Evolutionary conservation across 2,329 filamentous ascomycete species (phyloP), one percentile per base, ranked within the genome.

Genomic region (Aspergillus piperis): DNA sequence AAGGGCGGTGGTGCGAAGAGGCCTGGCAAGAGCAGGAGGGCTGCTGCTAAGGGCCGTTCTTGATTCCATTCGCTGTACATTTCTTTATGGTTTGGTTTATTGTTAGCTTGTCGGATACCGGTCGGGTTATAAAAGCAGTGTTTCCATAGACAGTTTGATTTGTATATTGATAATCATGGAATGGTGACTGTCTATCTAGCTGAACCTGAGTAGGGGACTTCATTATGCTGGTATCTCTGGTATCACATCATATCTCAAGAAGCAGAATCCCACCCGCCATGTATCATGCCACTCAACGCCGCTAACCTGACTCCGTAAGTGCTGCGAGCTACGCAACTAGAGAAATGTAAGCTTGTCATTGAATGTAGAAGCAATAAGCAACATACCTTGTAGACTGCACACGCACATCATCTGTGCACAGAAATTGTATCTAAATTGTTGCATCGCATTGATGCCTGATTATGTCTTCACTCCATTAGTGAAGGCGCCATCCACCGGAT

Each of bases 21-120:
- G 62, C 79, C 78, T 27, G 82, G 83, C n/a, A 84, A 84, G 75
- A 81, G 76, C 68, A 77, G 75, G 70, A 76, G 80, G 64, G 77
- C 75, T 44, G 74, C 77, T 11, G 67, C 65, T 47, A 75, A 69
- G 64, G 71, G 69, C 32, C 68, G 70, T 41, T 42, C 58, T 60
- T 63, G 53, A 60, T 55, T 52, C 8, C 23, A 57, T 47, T 44
- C 25, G n/a, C 39, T 48, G 17, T 27, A n/a, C 39, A 25, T 48
- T 23, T 44, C 52, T 36, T 44, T 42, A 55, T 23, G 15, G 27
- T 58, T 48, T 48, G 13, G 50, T 30, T 27, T 47, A 48, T 54
- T 61, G 54, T 27, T 60, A 44, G 41, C 41, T 36, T 44, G 41
- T 19, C 50, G 47, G 63, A 58, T 59, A 62, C 57, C 49, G 59